Percentiles rank a stretch among this genome's conserved stretches.
phyloP scores from a whole-genome alignment of 1,139 yeast genomes.

The Barnettozyma hawaiiensis region DNA sequence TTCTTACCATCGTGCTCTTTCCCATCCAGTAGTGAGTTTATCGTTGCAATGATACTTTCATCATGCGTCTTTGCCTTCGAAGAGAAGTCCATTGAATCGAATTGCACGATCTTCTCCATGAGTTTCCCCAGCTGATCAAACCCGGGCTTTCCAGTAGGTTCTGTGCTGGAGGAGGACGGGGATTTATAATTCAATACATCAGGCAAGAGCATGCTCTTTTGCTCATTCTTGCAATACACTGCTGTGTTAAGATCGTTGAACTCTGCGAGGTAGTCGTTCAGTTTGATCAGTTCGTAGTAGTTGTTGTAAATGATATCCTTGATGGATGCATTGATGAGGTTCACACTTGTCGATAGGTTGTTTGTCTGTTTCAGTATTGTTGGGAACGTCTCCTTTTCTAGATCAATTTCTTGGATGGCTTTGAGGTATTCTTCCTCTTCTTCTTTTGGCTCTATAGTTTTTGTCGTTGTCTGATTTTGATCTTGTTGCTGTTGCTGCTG shows the following conservation, averaged over 20 bases:
- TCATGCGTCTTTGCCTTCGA: neutral
- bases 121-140: constrained; percentile 13
- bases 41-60: neutral
- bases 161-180: neutral
- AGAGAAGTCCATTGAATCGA: constrained; percentile 12
- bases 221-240: neutral
- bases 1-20: constrained; percentile 6
- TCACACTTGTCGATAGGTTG: constrained; percentile 35
- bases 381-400: constrained; percentile 32
- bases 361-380: constrained; percentile 37
- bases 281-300: constrained; percentile 44
- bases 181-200: constrained; percentile 4
- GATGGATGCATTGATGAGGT: constrained; percentile 40
- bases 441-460: constrained; percentile 8
- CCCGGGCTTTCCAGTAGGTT: constrained; percentile 5
- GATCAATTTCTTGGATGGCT: constrained; percentile 31
- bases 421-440: constrained; percentile 7
- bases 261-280: constrained; percentile 36
- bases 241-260: constrained; percentile 22
- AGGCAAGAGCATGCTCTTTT: constrained; percentile 1
- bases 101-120: constrained; percentile 19
- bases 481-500: constrained; percentile 17
- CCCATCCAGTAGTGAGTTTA: constrained; percentile 1
- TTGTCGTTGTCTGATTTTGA: neutral
- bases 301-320: constrained; percentile 47